Evolutionary conservation across 1,284 basidiomycete genomes (phyloP), one percentile per base, ranked within the genome.

Genomic region (Heliocybe sulcata): DNA sequence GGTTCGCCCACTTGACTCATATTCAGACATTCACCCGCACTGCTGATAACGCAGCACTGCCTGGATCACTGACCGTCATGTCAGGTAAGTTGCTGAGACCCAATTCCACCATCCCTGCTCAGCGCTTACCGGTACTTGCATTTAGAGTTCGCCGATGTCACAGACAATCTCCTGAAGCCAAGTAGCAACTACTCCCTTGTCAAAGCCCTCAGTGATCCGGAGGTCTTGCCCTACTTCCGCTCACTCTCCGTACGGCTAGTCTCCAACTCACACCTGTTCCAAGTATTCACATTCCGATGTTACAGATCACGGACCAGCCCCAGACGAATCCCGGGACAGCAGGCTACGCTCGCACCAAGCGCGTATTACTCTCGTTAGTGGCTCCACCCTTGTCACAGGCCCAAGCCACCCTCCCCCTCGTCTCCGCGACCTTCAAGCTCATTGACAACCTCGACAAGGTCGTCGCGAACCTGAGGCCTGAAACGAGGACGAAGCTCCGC

Each of bases 231-330:
- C 54, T 87, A 87, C 72, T 86, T 95, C 75, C 83, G 88, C 64
- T 87, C 83, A 16, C 77, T 90, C 57, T 82, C 84, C 52, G 79
- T 83, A 59, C 59, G 76, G 69, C 26, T 38, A 23, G 63, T 54
- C 38, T 48, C 45, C 23, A 55, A 45, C 49, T 52, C 35, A 51
- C 49, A 9, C 51, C 51, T 29, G 38, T 60, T 33, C 56, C 55
- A 23, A 49, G 53, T 53, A 47, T 51, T 45, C 52, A 42, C 31
- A 48, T 52, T 45, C 16, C 33, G 47, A 53, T 48, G 50, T 35
- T 49, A 55, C 59, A 87, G 80, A 79, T 95, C 57, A 90, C 92
- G 25, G 92, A 95, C 72, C 90, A 92, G 65, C 89, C 92, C 10
- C 76, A 83, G 56, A 75, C 77, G 31, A 83, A 87, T 54, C 92